Base-by-base conservation (phyloP, 306 rosid species). In the Crataegus laevigata region DNA sequence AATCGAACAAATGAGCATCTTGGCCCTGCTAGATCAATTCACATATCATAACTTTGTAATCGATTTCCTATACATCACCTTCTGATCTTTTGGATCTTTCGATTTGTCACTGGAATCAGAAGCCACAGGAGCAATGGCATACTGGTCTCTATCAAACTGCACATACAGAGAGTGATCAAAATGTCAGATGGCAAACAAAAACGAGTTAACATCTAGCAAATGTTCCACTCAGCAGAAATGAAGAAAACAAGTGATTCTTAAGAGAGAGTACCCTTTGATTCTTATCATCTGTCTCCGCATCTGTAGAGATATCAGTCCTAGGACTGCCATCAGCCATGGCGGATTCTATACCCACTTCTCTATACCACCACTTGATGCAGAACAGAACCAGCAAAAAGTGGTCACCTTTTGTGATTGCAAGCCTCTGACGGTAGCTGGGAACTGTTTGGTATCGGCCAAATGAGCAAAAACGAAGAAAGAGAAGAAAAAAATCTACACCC, bases 241-340 rank as follows among this genome's bases (percentile, higher is more conserved):
- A 47, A 54, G 51, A 15, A 71, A 47, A 47, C 13, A 9, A 47
- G 18, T 13, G 18, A 12, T 14, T 36, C 40, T 36, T 36, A 22
- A 58, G 71, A 45, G 22, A 21, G 38, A 42, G 34, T 83, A 92
- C 99, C 97, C 82, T 83, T 77, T 87, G 92, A 83, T 89, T 89
- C 85, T 83, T 96, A 64, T 96, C 98, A 81, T 96, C 99, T 47
- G 96, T 92, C 75, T 96, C 99, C 57, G 43, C 98, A 78, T 96
- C 99, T 58, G 99, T 92, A 57, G 99, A 92, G 38, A 96, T 96
- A 89, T 96, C 99, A 78, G 99, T 92, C 92, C 98, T 81, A 12
- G 99, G 98, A 88, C 99, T 96, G 74, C 73, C 96, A 82, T 90
- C 98, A 45, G 99, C 93, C 99, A 96, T 96, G 83, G 84, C 66